Conservation (phyloP, 768 basidiomycete species). For the Kwoniella dendrophila region DNA sequence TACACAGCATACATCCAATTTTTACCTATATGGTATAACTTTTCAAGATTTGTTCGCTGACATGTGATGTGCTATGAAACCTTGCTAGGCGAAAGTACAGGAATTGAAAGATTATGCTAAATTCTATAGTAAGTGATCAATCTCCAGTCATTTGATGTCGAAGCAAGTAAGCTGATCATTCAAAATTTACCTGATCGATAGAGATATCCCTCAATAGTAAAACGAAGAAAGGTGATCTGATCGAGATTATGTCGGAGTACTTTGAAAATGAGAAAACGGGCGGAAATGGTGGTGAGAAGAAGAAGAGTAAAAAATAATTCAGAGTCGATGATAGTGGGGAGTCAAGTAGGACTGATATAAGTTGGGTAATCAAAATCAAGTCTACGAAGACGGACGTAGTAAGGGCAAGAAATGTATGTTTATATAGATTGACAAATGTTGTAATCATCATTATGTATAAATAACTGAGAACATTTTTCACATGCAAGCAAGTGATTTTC, state of each 20-base stretch:
- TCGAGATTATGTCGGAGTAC: slow-evolving; percentile 26
- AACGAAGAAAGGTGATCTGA: slow-evolving; percentile 46
- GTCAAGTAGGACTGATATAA: no score
- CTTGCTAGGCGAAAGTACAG: slow-evolving; percentile 47
- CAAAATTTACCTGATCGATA: slow-evolving; percentile 3
- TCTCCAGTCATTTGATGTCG: background rate
- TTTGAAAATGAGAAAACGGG: slow-evolving; percentile 21
- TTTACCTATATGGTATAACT: background rate
- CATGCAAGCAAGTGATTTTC: no score
- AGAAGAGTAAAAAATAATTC: slow-evolving; percentile 21
- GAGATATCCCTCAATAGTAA: slow-evolving; percentile 38
- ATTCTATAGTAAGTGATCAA: slow-evolving; percentile 37
- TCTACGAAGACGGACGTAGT: no score
- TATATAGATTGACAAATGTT: no score
- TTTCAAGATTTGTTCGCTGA: no score
- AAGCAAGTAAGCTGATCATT: background rate
- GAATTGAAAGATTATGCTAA: slow-evolving; percentile 43
- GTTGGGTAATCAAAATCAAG: no score
- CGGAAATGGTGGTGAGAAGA: slow-evolving; percentile 10
- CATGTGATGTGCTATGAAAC: no score
- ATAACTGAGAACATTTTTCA: no score
- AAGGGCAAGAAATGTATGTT: no score
- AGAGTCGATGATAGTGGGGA: no score
- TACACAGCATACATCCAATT: background rate
- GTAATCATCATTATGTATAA: no score